Base-by-base conservation (phyloP, 148 eudicot species). In the Amaranthus palmeri region DNA sequence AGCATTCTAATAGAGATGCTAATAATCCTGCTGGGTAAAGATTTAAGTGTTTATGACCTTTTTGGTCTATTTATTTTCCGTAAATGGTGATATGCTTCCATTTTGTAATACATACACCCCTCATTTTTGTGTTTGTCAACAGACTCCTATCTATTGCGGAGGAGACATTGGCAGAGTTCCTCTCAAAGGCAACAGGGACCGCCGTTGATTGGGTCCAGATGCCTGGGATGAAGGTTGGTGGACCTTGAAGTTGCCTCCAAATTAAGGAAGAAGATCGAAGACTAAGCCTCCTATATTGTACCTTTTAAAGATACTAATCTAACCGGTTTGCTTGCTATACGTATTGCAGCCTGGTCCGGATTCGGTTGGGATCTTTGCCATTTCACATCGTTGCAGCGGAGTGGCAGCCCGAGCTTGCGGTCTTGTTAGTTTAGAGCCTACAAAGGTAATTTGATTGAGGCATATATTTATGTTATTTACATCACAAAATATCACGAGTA, bases 391-490 rank as follows among this genome's bases (percentile, higher is more conserved):
- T 73, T 81, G 91, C 76, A 83, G 74, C 77, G 97, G 97, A 79
- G 97, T 93, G 87, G 98, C 98, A 80, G 98, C 98, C 78, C 86
- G 98, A 82, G 98, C 97, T 54, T 93, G 98, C 53, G 97, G 98
- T 85, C 87, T 93, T 71, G 97, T 93, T 65, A 85, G 91, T 83
- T 87, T 93, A 84, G 98, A 93, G 78, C 98, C 98, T 68, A 74
- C 88, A 18, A 91, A 91, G 97, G 98, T 93, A 73, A 70, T 77
- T 43, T 68, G 45, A 36, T 58, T 47, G 11, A 5, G 40, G 18
- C 68, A 10, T 48, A 74, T 43, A 36, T 44, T 50, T 54, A 13
- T 11, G 9, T 71, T 7, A 47, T 61, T 71, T 10, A 55, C 14
- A 9, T 0, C 43, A 4, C 0, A 53, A 55, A 18, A 25, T 62